Evolutionary conservation across 2,329 filamentous ascomycete genomes (phyloP), one percentile per base, ranked within the genome.

Genomic region (Pezizomycotina sp.): DNA sequence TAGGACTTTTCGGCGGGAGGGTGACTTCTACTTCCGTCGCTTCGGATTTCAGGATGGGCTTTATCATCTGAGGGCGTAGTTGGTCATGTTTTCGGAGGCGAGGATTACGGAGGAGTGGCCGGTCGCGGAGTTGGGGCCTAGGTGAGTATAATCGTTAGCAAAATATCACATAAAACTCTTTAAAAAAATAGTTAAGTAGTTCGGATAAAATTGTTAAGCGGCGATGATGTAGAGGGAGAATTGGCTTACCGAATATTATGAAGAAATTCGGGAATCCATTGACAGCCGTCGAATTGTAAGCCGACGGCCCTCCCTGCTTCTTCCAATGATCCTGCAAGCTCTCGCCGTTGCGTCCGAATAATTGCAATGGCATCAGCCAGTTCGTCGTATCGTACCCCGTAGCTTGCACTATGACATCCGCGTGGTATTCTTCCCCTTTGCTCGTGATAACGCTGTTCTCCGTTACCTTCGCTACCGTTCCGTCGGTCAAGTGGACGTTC

Each of bases 251-350:
- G 25, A 72, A 63, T 0, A 75, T 54, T 38, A 74, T 60, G 55
- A 76, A 75, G 48, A 75, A 69, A 49, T 77, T 77, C 2, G 72
- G 72, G 48, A 74, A 74, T 0, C 65, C 65, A 45, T 66, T 66
- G 53, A 75, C 56, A 2, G 64, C 62, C 2, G 64, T 64, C 14
- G 64, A 65, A 36, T 69, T 64, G 50, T 77, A 77, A 0, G 71
- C 73, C 43, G 67, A 68, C 0, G 68, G 58, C 0, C 72, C 73
- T n/a, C 69, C 70, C 33, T 66, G 61, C 14, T 61, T 57, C 1
- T 64, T 57, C 71, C 72, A 76, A 12, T 68, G 60, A 38, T 71
- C 55, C 5, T 65, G 56, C 2, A 74, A 49, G 7, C 62, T 62
- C 42, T 62, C 59, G 9, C 66, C 66, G 1, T 53, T 52, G 12